Conservation (phyloP, 2,329 filamentous ascomycete genomes). For the Cladophialophora exuberans region DNA sequence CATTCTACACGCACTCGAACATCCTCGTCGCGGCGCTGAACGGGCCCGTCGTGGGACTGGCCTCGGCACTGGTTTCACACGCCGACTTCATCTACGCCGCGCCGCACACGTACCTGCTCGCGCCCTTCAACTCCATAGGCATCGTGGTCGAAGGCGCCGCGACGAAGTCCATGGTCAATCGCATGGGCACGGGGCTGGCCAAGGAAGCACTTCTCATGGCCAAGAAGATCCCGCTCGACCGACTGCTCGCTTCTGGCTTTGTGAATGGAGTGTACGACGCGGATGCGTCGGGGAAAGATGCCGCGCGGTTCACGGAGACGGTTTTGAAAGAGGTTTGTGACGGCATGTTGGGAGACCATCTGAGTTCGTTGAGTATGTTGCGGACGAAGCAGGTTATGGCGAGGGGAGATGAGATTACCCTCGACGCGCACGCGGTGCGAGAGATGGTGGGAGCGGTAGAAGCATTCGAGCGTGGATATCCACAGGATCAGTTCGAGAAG, state of each 20-base stretch:
- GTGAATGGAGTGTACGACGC: conserved; percentile 78
- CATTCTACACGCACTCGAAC: conserved; percentile 91
- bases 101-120: conserved; percentile 80
- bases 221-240: conserved; percentile 71
- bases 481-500: too few relatives aligned
- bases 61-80: conserved; percentile 77
- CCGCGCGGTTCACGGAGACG: conserved; percentile 60
- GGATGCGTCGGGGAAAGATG: conserved; percentile 58
- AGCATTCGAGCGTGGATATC: too few relatives aligned
- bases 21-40: conserved; percentile 90
- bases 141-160: conserved; percentile 87
- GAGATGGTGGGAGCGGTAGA: too few relatives aligned
- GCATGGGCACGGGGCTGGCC: conserved; percentile 77
- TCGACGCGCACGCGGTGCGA: too few relatives aligned
- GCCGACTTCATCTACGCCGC: conserved; percentile 91
- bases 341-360: conserved; percentile 75
- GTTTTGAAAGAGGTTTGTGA: conserved; percentile 82
- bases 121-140: conserved; percentile 86
- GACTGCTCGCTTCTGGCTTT: conserved; percentile 76
- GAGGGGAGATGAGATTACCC: too few relatives aligned
- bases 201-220: conserved; percentile 94
- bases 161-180: conserved; percentile 75
- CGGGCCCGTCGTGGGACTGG: conserved; percentile 84
- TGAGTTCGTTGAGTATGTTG: conserved; percentile 76
- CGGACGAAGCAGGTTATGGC: conserved; percentile 88